A percentile compares a stretch with the other conserved stretches of the same genome.
These are phyloP conservation scores for Leishmania aethiopica DNA, from an alignment of 208 protist genomes.

Conservation along the genomic window DNA sequence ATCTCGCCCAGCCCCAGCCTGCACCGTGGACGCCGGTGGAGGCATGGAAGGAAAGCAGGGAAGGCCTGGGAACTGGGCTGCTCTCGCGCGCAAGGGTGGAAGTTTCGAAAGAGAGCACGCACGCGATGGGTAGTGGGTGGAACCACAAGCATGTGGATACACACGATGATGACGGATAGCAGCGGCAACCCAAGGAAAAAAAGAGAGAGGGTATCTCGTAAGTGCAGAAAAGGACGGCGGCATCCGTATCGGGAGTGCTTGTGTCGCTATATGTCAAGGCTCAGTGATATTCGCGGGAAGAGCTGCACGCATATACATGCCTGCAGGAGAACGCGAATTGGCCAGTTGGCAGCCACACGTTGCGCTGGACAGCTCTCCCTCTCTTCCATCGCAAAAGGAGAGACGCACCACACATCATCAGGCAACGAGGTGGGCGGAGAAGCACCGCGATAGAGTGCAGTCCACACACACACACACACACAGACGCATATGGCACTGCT, in stretches of 20 bases:
- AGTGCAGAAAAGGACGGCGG: neutral
- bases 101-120: neutral
- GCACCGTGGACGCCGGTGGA: conserved; percentile 3
- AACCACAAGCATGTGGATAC: neutral
- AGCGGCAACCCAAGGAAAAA: neutral
- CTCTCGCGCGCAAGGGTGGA: neutral
- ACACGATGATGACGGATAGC: neutral
- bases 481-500: neutral
- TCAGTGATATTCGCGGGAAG: neutral
- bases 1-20: neutral
- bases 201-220: neutral
- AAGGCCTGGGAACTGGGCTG: neutral
- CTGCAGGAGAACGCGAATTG: neutral
- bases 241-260: neutral
- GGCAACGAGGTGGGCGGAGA: neutral
- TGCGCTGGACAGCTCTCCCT: neutral
- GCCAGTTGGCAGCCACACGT: neutral
- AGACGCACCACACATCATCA: neutral
- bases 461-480: neutral
- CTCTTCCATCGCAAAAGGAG: neutral
- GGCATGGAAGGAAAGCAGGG: neutral
- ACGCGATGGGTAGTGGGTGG: neutral
- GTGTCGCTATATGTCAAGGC: too few relatives aligned
- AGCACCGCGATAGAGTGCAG: neutral
- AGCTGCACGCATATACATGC: neutral